Evolutionary conservation across 1,284 basidiomycete species (phyloP).

Genomic region (Malassezia pachydermatis): DNA sequence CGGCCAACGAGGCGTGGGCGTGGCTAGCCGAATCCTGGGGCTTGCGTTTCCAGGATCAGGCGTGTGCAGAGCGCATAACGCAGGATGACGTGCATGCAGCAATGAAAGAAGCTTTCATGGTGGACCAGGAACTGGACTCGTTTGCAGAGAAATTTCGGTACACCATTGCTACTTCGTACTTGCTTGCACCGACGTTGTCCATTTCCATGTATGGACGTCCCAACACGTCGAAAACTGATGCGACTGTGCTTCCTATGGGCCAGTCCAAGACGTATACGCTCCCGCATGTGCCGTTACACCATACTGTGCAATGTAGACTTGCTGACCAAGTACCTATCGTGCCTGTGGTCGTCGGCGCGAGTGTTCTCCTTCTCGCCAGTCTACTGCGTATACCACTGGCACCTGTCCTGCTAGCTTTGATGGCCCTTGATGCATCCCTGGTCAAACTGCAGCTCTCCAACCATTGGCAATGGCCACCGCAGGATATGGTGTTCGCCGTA

Average conservation of each 20-base stretch:
- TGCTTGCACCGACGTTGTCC: slow-evolving; percentile 38
- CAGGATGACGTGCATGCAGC: no score
- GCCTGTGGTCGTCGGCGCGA: not conserved
- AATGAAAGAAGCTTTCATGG: not conserved
- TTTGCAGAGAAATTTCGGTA: slow-evolving; percentile 44
- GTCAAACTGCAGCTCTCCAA: not conserved
- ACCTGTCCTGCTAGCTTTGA: not conserved
- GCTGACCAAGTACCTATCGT: not conserved
- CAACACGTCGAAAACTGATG: not conserved
- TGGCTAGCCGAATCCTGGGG: not conserved
- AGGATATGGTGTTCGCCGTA: not conserved
- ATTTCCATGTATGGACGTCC: slow-evolving; percentile 38
- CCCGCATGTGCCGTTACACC: not conserved
- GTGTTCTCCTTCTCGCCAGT: not conserved
- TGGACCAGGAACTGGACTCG: not conserved
- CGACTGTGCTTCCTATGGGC: not conserved
- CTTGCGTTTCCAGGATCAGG: no score
- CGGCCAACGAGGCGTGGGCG: not conserved
- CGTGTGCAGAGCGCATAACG: no score
- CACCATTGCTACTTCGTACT: slow-evolving; percentile 39
- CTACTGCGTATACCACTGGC: not conserved
- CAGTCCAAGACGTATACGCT: not conserved
- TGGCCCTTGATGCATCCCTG: not conserved
- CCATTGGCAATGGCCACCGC: not conserved
- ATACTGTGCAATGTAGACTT: no score